Conservation (phyloP, 176 grass and related monocot genomes). For the Rhynchospora tenuis region DNA sequence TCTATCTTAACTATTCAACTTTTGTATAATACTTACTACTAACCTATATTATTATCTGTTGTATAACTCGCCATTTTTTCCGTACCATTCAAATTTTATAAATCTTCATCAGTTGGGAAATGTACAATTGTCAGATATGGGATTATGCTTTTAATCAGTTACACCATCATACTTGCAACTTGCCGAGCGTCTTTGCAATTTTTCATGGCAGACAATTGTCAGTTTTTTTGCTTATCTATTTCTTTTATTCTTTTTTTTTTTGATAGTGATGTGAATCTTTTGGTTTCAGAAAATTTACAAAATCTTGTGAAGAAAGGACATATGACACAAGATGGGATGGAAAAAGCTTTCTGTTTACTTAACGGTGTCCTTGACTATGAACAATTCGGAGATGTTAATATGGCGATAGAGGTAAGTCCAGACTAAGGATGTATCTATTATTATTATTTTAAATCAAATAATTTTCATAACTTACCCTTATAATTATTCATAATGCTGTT, state of each 20-base stretch:
- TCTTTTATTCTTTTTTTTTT: neutral
- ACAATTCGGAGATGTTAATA: constrained; percentile 59
- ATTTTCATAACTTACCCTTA: neutral
- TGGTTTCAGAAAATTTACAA: constrained; percentile 57
- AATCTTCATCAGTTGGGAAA: neutral
- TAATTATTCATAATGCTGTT: neutral
- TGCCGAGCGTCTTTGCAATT: neutral
- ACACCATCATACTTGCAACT: neutral
- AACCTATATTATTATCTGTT: neutral
- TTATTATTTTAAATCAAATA: neutral
- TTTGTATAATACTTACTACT: neutral
- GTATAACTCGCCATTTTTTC: neutral
- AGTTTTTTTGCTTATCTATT: neutral
- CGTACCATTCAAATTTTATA: neutral
- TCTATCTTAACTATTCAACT: neutral
- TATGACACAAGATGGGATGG: constrained; percentile 42
- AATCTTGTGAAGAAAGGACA: constrained; percentile 63
- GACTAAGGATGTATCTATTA: neutral
- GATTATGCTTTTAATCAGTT: neutral
- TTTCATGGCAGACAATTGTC: neutral
- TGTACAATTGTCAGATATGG: neutral
- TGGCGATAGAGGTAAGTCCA: constrained; percentile 71
- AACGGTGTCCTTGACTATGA: constrained; percentile 76
- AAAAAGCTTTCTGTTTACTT: constrained; percentile 61
- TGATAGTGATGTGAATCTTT: neutral